Evolutionary conservation across 495 filamentous ascomycete genomes (phyloP).

Genomic region (Xeromyces bisporus): DNA sequence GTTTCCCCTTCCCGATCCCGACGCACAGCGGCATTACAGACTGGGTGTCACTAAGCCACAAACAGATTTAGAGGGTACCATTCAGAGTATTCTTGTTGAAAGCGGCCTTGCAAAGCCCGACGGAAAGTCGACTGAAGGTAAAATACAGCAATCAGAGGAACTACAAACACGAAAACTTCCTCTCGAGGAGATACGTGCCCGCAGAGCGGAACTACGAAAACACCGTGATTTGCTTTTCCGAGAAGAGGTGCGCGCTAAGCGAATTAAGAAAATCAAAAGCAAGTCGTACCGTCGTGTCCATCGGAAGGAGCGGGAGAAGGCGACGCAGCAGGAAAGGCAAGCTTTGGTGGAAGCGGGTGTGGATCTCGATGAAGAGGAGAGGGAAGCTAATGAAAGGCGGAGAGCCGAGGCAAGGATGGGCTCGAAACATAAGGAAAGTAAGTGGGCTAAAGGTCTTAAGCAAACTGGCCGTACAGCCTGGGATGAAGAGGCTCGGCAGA

Average conservation of each 20-base stretch:
- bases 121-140: slow-evolving; percentile 44
- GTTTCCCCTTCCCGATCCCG: slow-evolving; percentile 73
- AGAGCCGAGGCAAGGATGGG: slow-evolving; percentile 83
- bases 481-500: slow-evolving; percentile 66
- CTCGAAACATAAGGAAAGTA: slow-evolving; percentile 73
- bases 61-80: slow-evolving; percentile 68
- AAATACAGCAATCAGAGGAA: slow-evolving; percentile 53
- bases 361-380: slow-evolving; percentile 54
- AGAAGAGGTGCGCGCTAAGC: slow-evolving; percentile 76
- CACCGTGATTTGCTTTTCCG: slow-evolving; percentile 74
- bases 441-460: slow-evolving; percentile 84
- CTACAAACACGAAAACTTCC: slow-evolving; percentile 46
- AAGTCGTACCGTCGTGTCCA: slow-evolving; percentile 86
- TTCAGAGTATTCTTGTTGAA: slow-evolving; percentile 74
- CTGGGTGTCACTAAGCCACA: slow-evolving; percentile 39
- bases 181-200: slow-evolving; percentile 53
- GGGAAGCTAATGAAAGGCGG: slow-evolving; percentile 58
- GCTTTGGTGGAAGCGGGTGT: slow-evolving; percentile 53
- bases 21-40: slow-evolving; percentile 28
- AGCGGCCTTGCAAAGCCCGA: slow-evolving; percentile 51
- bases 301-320: slow-evolving; percentile 62
- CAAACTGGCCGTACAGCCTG: slow-evolving; percentile 59
- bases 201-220: slow-evolving; percentile 58
- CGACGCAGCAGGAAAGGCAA: slow-evolving; percentile 53
- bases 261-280: slow-evolving; percentile 96